Evolutionary conservation across 306 rosid species (phyloP).

Genomic region (Malus asiatica): DNA sequence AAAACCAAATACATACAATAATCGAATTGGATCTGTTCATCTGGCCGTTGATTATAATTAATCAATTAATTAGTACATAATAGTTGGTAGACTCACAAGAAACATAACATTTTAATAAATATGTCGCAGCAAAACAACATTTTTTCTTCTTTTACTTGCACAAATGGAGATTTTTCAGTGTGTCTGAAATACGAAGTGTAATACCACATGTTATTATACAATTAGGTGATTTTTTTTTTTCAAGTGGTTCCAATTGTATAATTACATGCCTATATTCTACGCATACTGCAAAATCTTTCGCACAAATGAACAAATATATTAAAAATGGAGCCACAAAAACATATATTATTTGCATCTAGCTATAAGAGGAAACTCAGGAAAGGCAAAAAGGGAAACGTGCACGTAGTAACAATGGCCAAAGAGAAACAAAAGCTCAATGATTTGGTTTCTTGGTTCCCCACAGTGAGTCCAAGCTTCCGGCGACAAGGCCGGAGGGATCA

Average conservation of each 20-base stretch:
- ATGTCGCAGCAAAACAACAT: background rate
- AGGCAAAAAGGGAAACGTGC: background rate
- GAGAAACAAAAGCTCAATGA: background rate
- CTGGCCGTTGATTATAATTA: background rate
- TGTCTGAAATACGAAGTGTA: too few relatives aligned
- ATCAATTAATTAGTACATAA: background rate
- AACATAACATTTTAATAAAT: conserved; percentile 1
- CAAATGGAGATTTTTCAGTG: too few relatives aligned
- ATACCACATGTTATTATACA: too few relatives aligned
- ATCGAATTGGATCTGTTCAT: background rate
- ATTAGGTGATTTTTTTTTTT: too few relatives aligned
- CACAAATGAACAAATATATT: too few relatives aligned
- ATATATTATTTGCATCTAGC: background rate
- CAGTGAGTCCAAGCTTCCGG: conserved; percentile 28
- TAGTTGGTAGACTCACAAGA: background rate
- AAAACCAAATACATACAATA: background rate
- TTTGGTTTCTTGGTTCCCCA: conserved; percentile 25
- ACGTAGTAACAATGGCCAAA: background rate
- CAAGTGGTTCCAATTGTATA: too few relatives aligned
- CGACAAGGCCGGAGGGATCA: background rate
- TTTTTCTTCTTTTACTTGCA: too few relatives aligned
- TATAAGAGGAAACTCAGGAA: background rate
- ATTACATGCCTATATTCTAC: too few relatives aligned
- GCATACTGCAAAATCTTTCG: too few relatives aligned
- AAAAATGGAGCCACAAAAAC: background rate